phyloP scores from a whole-genome alignment of 2,329 filamentous ascomycete species.

The Monosporascus cannonballus region DNA sequence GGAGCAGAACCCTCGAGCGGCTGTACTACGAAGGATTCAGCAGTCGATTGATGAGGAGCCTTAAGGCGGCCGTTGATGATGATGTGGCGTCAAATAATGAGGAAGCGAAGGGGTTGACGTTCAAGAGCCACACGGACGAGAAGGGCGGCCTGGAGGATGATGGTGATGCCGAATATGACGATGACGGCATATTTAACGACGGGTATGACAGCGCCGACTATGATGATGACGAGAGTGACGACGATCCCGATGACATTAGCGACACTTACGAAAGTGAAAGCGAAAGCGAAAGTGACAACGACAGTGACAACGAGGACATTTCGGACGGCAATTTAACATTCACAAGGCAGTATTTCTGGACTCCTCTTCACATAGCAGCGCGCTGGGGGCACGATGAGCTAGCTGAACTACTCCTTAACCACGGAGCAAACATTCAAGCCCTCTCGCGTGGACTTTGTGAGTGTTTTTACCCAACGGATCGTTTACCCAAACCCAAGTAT shows the following conservation, averaged over 20 bases:
- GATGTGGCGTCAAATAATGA: background rate
- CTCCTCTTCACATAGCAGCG: slow-evolving; percentile 16
- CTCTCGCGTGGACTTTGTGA: slow-evolving; percentile 11
- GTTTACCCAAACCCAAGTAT: too few relatives aligned
- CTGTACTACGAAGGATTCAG: too few relatives aligned
- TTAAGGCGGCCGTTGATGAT: background rate
- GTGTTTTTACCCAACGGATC: slow-evolving; percentile 5
- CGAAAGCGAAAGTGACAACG: background rate
- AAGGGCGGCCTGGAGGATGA: too few relatives aligned
- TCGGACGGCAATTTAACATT: background rate
- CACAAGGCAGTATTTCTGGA: slow-evolving; percentile 9
- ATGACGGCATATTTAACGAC: background rate
- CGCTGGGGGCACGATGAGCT: slow-evolving; percentile 12
- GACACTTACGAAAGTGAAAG: background rate
- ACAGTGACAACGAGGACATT: background rate
- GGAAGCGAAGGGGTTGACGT: background rate
- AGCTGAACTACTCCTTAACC: slow-evolving; percentile 11
- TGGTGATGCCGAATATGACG: too few relatives aligned
- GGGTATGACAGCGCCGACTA: background rate
- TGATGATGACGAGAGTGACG: background rate
- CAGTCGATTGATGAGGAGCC: background rate
- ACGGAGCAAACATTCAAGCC: slow-evolving; percentile 14
- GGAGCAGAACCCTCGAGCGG: too few relatives aligned
- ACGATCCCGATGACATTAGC: background rate
- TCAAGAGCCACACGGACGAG: background rate